These are phyloP conservation scores for Candida hungchunana DNA, from an alignment of 805 yeast genomes.

Conservation along the genomic window DNA sequence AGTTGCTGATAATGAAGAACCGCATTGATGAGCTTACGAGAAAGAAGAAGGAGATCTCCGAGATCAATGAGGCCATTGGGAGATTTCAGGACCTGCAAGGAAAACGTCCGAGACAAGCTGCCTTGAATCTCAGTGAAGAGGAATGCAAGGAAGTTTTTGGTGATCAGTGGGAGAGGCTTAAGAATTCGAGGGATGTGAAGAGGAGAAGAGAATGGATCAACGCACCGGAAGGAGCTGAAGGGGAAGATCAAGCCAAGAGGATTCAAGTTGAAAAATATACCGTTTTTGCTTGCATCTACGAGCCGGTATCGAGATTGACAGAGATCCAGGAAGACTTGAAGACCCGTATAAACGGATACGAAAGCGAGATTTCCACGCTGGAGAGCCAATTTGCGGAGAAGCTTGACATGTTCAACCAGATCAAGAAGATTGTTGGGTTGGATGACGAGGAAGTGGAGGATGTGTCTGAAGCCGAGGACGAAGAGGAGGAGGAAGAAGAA, in stretches of 20 bases:
- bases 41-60: slow-evolving; percentile 17
- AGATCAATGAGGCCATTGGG: slow-evolving; percentile 15
- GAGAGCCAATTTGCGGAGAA: slow-evolving; percentile 12
- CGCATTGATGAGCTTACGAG: slow-evolving; percentile 14
- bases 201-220: slow-evolving; percentile 1
- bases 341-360: slow-evolving; percentile 4
- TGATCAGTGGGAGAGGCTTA: slow-evolving; percentile 6
- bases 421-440: slow-evolving; percentile 12
- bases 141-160: slow-evolving; percentile 19
- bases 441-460: slow-evolving; percentile 7
- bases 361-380: slow-evolving; percentile 9
- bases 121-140: slow-evolving; percentile 6
- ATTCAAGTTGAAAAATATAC: background rate
- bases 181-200: slow-evolving; percentile 2
- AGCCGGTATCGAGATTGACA: slow-evolving; percentile 1
- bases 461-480: background rate
- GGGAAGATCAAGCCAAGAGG: background rate
- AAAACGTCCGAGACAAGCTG: no score
- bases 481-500: slow-evolving; percentile 3
- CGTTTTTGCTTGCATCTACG: slow-evolving; percentile 1
- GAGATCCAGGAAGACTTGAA: slow-evolving; percentile 1
- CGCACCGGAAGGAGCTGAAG: background rate
- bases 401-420: slow-evolving; percentile 13
- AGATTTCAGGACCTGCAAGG: no score
- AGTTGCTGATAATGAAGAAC: slow-evolving; percentile 11